Conservation (phyloP, 2,329 filamentous ascomycete species). For the Myriosclerotinia duriaeana region DNA sequence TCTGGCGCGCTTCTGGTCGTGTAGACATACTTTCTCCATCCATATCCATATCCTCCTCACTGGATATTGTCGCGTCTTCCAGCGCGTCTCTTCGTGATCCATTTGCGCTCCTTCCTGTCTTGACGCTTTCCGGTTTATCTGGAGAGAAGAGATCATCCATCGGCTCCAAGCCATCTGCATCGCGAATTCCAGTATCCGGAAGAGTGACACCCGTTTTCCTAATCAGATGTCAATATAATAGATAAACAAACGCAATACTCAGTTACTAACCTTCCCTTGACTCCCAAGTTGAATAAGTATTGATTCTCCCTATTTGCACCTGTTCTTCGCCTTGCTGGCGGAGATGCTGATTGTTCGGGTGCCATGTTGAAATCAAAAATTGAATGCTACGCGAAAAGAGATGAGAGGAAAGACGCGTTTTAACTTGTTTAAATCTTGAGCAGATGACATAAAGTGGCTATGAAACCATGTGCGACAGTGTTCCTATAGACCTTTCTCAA, state of each 20-base stretch:
- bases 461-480: background rate
- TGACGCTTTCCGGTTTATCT: constrained; percentile 49
- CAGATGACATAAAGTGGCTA: background rate
- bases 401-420: background rate
- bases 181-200: constrained; percentile 74
- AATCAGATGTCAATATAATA: constrained; percentile 26
- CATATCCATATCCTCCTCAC: constrained; percentile 62
- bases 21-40: constrained; percentile 53
- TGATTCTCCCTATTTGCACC: constrained; percentile 43
- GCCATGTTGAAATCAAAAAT: constrained; percentile 17
- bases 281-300: constrained; percentile 51
- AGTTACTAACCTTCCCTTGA: constrained; percentile 48
- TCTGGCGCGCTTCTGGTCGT: background rate
- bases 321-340: constrained; percentile 35
- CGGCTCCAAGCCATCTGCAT: constrained; percentile 89
- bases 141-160: constrained; percentile 87
- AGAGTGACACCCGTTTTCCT: constrained; percentile 90
- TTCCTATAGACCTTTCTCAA: background rate
- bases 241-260: background rate
- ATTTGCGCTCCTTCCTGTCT: constrained; percentile 24
- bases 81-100: constrained; percentile 36
- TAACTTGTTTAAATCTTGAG: background rate
- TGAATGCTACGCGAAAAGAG: constrained; percentile 13
- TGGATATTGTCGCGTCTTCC: constrained; percentile 46
- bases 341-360: constrained; percentile 22